Conservation (phyloP, 106 monocot genomes). For the Phalaenopsis aphrodite region DNA sequence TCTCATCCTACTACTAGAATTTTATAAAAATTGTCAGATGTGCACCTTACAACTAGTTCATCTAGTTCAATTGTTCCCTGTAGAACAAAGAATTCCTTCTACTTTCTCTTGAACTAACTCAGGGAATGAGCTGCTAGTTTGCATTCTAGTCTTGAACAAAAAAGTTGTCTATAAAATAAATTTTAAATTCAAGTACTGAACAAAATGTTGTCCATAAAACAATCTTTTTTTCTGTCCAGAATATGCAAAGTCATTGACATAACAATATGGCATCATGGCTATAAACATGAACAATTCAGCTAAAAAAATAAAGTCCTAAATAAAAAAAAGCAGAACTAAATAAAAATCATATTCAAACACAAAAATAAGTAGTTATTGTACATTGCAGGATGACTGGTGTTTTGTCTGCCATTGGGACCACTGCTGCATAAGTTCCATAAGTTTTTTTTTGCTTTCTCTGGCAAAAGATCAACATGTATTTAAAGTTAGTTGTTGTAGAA, state of each 20-base stretch:
- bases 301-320: not conserved
- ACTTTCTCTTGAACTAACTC: not conserved
- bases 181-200: not conserved
- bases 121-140: not conserved
- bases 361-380: not conserved
- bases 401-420: constrained; percentile 85
- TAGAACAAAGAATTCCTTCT: not conserved
- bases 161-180: not conserved
- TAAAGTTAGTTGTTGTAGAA: not conserved
- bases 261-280: not conserved
- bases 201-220: not conserved
- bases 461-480: not conserved
- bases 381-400: constrained; percentile 26
- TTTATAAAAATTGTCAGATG: not conserved
- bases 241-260: not conserved
- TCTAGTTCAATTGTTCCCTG: not conserved
- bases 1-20: not conserved
- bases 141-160: not conserved
- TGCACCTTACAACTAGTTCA: not conserved
- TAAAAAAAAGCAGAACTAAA: not conserved
- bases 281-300: not conserved
- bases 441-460: constrained; percentile 88
- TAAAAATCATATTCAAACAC: not conserved
- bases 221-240: not conserved
- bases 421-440: constrained; percentile 76